Evolutionary conservation across 257 asterid species (phyloP).

Genomic region (Linderniella brevidens): DNA sequence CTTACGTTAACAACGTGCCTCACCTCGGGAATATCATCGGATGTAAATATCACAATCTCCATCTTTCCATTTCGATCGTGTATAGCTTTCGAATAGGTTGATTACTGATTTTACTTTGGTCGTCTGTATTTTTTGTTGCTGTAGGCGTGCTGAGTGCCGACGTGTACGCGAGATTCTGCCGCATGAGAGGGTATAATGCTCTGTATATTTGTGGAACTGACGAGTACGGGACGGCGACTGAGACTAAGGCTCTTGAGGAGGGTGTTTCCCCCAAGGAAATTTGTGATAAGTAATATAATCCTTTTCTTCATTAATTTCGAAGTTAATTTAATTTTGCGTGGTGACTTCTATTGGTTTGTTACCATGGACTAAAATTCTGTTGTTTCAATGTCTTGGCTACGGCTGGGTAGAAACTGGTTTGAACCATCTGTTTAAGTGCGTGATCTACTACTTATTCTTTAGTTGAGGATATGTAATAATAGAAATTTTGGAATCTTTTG

Average conservation of each 20-base stretch:
- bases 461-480: not conserved
- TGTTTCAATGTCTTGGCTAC: too few relatives aligned
- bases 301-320: not conserved
- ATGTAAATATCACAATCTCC: conserved; percentile 20
- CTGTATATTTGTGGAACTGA: conserved; percentile 89
- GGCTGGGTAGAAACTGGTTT: too few relatives aligned
- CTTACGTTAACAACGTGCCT: conserved; percentile 93
- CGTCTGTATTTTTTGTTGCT: not conserved
- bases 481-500: too few relatives aligned
- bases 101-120: not conserved
- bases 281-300: conserved; percentile 63
- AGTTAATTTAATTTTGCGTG: conserved; percentile 1
- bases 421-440: too few relatives aligned
- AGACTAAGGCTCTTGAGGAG: conserved; percentile 95
- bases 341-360: not conserved
- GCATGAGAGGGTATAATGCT: conserved; percentile 64
- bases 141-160: conserved; percentile 96
- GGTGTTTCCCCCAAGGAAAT: conserved; percentile 69
- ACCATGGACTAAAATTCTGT: too few relatives aligned
- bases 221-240: conserved; percentile 96
- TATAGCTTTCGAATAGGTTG: not conserved
- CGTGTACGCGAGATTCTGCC: conserved; percentile 80
- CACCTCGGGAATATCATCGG: conserved; percentile 98
- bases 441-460: not conserved
- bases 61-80: not conserved